Conservation (phyloP, 768 basidiomycete species). For the Mycena indigotica region DNA sequence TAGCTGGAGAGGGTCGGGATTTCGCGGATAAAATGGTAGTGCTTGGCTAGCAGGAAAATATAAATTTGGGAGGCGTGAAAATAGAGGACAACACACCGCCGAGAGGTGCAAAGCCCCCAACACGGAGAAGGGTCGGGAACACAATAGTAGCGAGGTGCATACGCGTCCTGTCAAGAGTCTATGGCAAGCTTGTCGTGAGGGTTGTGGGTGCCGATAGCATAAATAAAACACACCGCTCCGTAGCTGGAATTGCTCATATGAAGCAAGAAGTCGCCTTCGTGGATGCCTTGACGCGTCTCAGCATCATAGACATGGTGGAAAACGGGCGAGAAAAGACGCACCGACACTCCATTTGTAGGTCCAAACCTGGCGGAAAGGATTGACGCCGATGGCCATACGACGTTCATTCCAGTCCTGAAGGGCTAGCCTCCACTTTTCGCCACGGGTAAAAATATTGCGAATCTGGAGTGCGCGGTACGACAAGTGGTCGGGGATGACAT, state of each 20-base stretch:
- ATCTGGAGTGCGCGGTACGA: neutral
- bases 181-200: neutral
- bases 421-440: neutral
- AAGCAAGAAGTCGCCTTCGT: neutral
- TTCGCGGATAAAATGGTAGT: slow-evolving; percentile 2
- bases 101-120: neutral
- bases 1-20: neutral
- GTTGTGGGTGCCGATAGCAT: neutral
- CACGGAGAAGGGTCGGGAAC: neutral
- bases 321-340: neutral
- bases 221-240: neutral
- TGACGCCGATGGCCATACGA: neutral
- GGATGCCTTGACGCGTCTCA: slow-evolving; percentile 1
- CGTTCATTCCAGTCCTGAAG: neutral
- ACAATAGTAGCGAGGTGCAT: neutral
- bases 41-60: neutral
- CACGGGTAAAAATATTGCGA: neutral
- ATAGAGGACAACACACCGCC: neutral
- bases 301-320: neutral
- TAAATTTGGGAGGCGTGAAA: neutral
- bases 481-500: neutral
- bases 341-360: slow-evolving; percentile 2
- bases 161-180: neutral
- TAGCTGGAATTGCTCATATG: slow-evolving; percentile 4
- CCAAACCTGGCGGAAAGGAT: neutral